phyloP scores from a whole-genome alignment of 108 stramenopile species.

The Parietichytrium sp. region DNA sequence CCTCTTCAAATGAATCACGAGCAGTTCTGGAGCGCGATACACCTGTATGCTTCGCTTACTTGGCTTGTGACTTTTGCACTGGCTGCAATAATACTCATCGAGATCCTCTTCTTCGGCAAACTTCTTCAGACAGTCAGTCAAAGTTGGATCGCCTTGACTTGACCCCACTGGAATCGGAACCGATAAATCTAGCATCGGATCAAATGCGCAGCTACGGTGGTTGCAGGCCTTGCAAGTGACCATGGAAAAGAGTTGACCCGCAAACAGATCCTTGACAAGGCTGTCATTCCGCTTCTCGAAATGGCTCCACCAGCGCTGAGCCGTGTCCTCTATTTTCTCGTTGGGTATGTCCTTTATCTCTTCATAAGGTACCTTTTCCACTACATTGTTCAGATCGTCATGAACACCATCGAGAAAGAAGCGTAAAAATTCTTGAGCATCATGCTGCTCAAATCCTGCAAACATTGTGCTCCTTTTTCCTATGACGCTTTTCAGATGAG shows the following conservation, averaged over 20 bases:
- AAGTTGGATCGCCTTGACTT: background rate
- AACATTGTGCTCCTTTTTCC: conserved; percentile 86
- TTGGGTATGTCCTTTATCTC: conserved; percentile 77
- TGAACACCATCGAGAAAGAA: conserved; percentile 93
- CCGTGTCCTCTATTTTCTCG: conserved; percentile 75
- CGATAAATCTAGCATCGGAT: conserved; percentile 56
- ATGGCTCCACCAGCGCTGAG: conserved; percentile 85
- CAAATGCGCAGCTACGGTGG: conserved; percentile 46
- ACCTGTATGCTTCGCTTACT: background rate
- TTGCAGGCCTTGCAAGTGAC: conserved; percentile 54
- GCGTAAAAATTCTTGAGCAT: conserved; percentile 92
- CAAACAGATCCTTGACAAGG: conserved; percentile 52
- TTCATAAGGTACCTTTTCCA: conserved; percentile 83
- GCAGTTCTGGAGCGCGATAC: conserved; percentile 21
- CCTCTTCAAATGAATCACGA: conserved; percentile 50
- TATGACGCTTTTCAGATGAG: conserved; percentile 76
- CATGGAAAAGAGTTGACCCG: conserved; percentile 55
- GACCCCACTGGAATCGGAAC: conserved; percentile 48
- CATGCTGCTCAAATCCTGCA: conserved; percentile 97
- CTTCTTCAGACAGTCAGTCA: conserved; percentile 38
- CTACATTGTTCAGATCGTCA: conserved; percentile 94
- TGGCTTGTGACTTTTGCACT: conserved; percentile 22
- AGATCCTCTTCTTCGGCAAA: conserved; percentile 39
- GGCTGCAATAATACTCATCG: conserved; percentile 35
- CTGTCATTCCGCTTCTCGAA: conserved; percentile 41